Conservation (phyloP, 306 rosid species). For the Corylus heterophylla region DNA sequence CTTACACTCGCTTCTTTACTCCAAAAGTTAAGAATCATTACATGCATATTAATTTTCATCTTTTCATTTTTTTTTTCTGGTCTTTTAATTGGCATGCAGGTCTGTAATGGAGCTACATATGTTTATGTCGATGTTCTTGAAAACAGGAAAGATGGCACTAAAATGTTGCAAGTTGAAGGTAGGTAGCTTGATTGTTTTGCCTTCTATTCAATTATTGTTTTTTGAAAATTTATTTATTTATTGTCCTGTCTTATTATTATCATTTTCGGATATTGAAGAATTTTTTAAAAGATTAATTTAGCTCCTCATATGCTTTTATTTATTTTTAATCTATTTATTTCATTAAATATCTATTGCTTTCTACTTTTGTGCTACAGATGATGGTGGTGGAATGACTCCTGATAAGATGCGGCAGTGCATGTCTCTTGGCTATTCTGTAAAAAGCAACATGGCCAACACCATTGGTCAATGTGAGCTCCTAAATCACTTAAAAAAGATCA, state of each 20-base stretch:
- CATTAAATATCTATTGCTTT: no score
- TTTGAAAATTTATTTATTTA: background rate
- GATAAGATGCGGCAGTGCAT: conserved; percentile 98
- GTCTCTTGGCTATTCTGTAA: conserved; percentile 88
- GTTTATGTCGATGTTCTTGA: conserved; percentile 72
- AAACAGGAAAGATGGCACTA: conserved; percentile 63
- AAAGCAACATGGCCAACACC: conserved; percentile 87
- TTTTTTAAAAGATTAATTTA: no score
- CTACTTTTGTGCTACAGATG: conserved; percentile 57
- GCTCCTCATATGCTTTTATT: no score
- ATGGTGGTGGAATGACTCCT: conserved; percentile 99
- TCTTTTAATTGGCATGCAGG: conserved; percentile 55
- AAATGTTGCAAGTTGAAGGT: conserved; percentile 90
- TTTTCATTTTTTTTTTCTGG: no score
- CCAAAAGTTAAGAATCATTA: background rate
- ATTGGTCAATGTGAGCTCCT: conserved; percentile 75
- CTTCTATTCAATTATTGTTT: background rate
- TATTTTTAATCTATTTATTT: no score
- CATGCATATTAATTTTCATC: no score
- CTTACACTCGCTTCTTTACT: background rate
- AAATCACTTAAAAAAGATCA: background rate
- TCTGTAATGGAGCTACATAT: conserved; percentile 82
- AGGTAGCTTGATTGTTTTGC: conserved; percentile 5
- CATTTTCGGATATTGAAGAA: no score
- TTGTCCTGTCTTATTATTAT: background rate